Evolutionary conservation across 257 asterid genomes (phyloP).

Genomic region (Solanum neorickii): DNA sequence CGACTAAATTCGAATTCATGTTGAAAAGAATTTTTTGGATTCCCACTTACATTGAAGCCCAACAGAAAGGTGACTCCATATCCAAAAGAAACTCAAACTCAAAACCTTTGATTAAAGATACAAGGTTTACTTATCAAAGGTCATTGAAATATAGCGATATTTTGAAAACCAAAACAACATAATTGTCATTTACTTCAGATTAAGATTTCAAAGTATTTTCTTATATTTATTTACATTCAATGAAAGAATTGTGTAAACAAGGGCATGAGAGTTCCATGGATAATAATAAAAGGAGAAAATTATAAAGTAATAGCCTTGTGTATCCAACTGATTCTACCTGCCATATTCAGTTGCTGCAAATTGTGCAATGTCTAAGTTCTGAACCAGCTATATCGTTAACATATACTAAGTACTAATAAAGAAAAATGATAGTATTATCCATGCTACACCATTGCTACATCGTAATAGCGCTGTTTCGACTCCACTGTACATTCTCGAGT

Average conservation of each 20-base stretch:
- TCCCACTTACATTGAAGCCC: not conserved
- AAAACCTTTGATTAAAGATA: no score
- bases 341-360: not conserved
- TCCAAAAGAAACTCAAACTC: not conserved
- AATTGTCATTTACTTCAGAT: not conserved
- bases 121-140: no score
- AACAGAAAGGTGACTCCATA: not conserved
- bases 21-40: no score
- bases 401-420: not conserved
- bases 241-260: not conserved
- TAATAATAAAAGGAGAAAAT: not conserved
- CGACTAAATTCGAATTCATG: rapidly evolving
- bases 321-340: not conserved
- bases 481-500: not conserved
- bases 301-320: not conserved
- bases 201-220: not conserved
- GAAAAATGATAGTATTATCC: not conserved
- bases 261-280: not conserved
- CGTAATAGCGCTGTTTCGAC: not conserved
- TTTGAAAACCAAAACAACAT: not conserved
- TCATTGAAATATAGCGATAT: not conserved
- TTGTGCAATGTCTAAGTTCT: not conserved
- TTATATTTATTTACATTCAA: not conserved
- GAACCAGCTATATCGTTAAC: not conserved
- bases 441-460: not conserved